Evolutionary conservation across 1,284 basidiomycete genomes (phyloP).

Genomic region (Athelia sp.): DNA sequence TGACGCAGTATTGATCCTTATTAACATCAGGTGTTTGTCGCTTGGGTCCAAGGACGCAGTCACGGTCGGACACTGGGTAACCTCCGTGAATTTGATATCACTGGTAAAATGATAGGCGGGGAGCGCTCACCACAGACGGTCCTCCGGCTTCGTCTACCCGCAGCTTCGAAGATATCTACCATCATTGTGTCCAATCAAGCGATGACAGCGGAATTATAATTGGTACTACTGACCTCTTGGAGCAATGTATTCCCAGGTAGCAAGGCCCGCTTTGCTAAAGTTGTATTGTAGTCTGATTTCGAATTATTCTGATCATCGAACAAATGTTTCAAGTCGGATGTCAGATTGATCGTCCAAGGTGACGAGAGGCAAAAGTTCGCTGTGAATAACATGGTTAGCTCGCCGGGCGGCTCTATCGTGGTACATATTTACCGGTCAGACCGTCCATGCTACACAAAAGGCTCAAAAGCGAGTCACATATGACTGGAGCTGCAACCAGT

Average conservation of each 20-base stretch:
- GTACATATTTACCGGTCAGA: constrained; percentile 26
- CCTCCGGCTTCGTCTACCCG: too few relatives aligned
- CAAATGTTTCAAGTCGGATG: constrained; percentile 21
- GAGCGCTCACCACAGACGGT: too few relatives aligned
- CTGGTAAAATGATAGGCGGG: too few relatives aligned
- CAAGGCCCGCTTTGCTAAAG: not conserved
- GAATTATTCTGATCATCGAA: not conserved
- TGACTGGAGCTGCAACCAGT: constrained; percentile 37
- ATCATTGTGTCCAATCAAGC: too few relatives aligned
- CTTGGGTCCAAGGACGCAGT: too few relatives aligned
- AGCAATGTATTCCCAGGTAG: not conserved
- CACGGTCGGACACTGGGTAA: too few relatives aligned
- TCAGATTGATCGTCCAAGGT: constrained; percentile 45
- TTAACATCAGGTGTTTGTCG: too few relatives aligned
- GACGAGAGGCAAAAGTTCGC: constrained; percentile 32
- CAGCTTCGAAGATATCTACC: too few relatives aligned
- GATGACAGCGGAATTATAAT: too few relatives aligned
- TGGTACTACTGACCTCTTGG: not conserved
- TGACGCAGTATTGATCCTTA: too few relatives aligned
- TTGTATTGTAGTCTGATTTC: not conserved
- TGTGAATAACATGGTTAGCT: constrained; percentile 9
- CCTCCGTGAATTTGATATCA: too few relatives aligned
- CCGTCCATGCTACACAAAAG: constrained; percentile 26
- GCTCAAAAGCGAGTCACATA: constrained; percentile 43
- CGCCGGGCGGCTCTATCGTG: constrained; percentile 1